phyloP scores from a whole-genome alignment of 2,329 filamentous ascomycete species.

The Epichloe hybrida region DNA sequence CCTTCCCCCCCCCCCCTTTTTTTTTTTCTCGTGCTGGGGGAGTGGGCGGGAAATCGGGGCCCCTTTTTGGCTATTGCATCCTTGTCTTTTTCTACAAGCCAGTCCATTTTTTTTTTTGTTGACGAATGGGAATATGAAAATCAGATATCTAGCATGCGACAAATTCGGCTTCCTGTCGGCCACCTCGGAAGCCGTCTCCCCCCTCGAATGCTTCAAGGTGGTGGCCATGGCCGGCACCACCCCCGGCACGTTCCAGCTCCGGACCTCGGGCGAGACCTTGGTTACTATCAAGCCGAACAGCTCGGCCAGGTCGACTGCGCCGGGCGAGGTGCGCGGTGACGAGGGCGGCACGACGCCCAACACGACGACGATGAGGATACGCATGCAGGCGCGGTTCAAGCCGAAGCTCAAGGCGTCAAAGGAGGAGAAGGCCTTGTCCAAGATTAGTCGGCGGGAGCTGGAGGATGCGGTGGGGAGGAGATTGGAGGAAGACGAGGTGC shows the following conservation, averaged over 20 bases:
- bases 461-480: slow-evolving; percentile 66
- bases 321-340: slow-evolving; percentile 63
- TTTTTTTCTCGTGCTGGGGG: not conserved
- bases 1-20: not conserved
- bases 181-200: slow-evolving; percentile 63
- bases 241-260: slow-evolving; percentile 59
- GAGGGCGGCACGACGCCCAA: slow-evolving; percentile 51
- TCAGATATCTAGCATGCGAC: slow-evolving; percentile 73
- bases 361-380: slow-evolving; percentile 64
- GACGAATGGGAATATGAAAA: not conserved
- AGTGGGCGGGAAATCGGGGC: too few relatives aligned
- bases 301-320: slow-evolving; percentile 32
- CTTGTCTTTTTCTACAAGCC: too few relatives aligned
- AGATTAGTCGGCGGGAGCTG: slow-evolving; percentile 74
- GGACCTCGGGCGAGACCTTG: slow-evolving; percentile 58
- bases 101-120: not conserved
- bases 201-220: slow-evolving; percentile 71
- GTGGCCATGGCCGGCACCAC: slow-evolving; percentile 51
- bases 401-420: slow-evolving; percentile 65
- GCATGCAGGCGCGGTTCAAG: slow-evolving; percentile 94
- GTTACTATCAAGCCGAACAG: slow-evolving; percentile 45
- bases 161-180: slow-evolving; percentile 68
- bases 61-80: not conserved
- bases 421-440: slow-evolving; percentile 71
- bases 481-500: slow-evolving; percentile 77